Base-by-base conservation (phyloP, 768 basidiomycete species). In the Tephrocybe sp. region DNA sequence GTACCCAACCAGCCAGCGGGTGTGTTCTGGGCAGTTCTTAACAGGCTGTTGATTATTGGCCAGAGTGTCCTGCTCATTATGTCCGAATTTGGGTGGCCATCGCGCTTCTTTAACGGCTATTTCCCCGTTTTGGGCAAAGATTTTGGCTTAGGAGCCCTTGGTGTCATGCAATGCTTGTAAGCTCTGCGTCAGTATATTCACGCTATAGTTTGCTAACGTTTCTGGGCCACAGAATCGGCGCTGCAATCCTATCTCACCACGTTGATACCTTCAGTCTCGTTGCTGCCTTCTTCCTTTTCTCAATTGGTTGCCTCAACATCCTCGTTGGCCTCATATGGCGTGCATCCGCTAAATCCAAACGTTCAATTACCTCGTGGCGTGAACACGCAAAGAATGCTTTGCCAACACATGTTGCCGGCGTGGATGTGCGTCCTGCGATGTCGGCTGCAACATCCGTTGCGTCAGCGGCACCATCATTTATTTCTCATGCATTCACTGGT, bases 1-100 rank as follows among this genome's bases (percentile, higher is more conserved):
- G 91, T 97, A 4, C 93, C 93, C 4, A 91, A 92, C 67, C 92
- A 96, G 65, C 80, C 89, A 26, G 93, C 89, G 16, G 93, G 93
- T 22, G 80, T 82, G 8, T 96, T 97, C 71, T 97, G 92, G 89
- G 89, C 90, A 4, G 84, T 96, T 54, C 72, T 95, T 55, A 91
- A 92, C 68, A 78, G 90, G 53, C 77, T 96, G 49, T 80, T 96
- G 66, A 91, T 96, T 66, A 82, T 93, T 54, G 84, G 89, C 67
- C 89, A 94, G 72, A 80, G 86, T 53, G 66, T 93, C 60, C 74
- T 92, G 30, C 83, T 96, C 61, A 68, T 93, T 54, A 68, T 93
- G 51, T 88, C 92, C 49, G 94, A 97, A 68, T 55, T 93, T 52
- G 84, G 88, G 55, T 89, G 90, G 80, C 91, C 91, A 10, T 68